Base-by-base conservation (phyloP, 345 rosid genomes). In the Moringa oleifera region DNA sequence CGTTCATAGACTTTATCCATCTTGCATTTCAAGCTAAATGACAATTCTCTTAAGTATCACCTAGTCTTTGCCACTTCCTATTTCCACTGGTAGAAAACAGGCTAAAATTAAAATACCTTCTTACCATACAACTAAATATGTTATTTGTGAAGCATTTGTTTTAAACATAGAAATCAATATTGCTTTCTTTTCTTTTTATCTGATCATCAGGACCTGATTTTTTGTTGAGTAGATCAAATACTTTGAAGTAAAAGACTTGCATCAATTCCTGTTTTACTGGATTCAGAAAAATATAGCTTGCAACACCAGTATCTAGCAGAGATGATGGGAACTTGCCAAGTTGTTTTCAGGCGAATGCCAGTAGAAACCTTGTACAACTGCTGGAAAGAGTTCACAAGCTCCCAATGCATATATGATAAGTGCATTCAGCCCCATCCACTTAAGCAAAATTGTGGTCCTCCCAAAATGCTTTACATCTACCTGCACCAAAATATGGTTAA, bases 401-500 rank as follows among this genome's bases (percentile, higher is more conserved):
- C 84, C 89, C 70, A 79, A 67, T 45, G 77, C 79, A 55, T 73
- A 84, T 24, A 81, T 51, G 23, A 81, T 68, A 64, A 84, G 75
- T 23, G 89, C 89, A 72, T 84, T 84, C 86, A 81, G 73, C 61
- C 84, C 86, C 81, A 79, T 79, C 84, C 86, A 81, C 60, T 81
- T 78, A 58, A 84, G 65, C 56, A 77, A 55, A 57, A 61, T 58
- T 20, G 70, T 53, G 17, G 78, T 76, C 68, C 59, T 79, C 61
- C 72, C 76, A 53, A 64, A 53, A 23, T 75, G 64, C 57, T 79
- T 77, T 23, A 81, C 71, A 31, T 79, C 89, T 53, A 77, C 86
- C 89, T 81, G 89, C 81, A 71, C 45, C 63, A 41, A n/a, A 37
- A 62, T 53, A 62, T 33, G 37, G 25, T 22, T 21, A 20, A 59